Base-by-base conservation (phyloP, 805 yeast genomes). In the Scheffersomyces coipomensis region DNA sequence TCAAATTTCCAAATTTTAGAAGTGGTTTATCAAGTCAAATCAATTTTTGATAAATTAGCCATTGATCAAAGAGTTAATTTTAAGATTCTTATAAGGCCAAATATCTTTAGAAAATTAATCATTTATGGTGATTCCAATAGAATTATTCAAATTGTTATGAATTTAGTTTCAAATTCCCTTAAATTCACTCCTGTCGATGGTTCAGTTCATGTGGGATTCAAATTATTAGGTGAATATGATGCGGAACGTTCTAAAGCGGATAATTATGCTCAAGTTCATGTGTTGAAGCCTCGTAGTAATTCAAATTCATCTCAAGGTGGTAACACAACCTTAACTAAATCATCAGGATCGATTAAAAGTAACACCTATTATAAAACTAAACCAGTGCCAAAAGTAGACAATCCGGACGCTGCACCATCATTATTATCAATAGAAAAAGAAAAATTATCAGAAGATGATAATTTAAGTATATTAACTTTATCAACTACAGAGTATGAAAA, bases 171-270 rank as follows among this genome's bases (percentile, higher is more conserved):
- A 13, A 91, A 93, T 62, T 82, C 96, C 0, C 68, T 93, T 51
- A 93, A 93, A 58, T 93, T 93, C 53, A 90, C 98, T 0, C 96
- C 96, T 0, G 85, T 81, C 13, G 87, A 88, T 43, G 98, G 97
- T 2, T 73, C 76, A 12, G 95, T 90, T 10, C 73, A 73, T 21
- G 87, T 88, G 7, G 57, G 71, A 1, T 76, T 85, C 46, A 75
- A 70, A 45, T 58, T 83, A n/a, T 39, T 83, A 15, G 93, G 93
- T 29, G 86, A 81, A 53, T 86, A 83, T 53, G 93, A 85, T 52
- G 73, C 47, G 7, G 57, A 47, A n/a, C 47, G 61, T 42, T 78
- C 87, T 19, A 60, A 60, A 35, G 50, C 44, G 0, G 55, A 49
- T 11, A 58, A 75, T 31, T 78, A 58, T 49, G 61, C 64, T 19